A percentile compares a stretch with the other conserved stretches of the same genome.
phyloP scores from a whole-genome alignment of 148 eudicot genomes.

The Mesembryanthemum crystallinum region DNA sequence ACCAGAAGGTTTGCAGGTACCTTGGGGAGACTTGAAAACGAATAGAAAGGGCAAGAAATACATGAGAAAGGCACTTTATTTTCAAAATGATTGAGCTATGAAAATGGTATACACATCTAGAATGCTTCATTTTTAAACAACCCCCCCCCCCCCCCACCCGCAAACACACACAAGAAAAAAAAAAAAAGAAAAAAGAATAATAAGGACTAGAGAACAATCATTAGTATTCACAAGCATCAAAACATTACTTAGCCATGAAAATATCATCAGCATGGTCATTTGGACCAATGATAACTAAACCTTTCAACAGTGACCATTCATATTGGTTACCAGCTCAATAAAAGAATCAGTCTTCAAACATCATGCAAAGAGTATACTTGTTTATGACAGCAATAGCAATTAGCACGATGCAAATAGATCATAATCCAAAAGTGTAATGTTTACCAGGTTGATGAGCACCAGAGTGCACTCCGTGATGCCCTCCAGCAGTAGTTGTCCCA shows the following conservation, averaged over 20 bases:
- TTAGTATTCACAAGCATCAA: neutral
- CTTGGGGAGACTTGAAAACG: neutral
- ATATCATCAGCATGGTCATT: neutral
- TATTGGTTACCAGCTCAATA: neutral
- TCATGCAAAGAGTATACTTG: neutral
- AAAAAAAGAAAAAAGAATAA: too few species aligned
- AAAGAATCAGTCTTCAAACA: neutral
- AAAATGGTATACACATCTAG: neutral
- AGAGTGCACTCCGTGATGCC: constrained; percentile 43
- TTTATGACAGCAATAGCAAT: neutral
- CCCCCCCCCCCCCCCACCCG: neutral
- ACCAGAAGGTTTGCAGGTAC: neutral
- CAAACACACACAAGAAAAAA: neutral
- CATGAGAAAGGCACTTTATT: neutral
- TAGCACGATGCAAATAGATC: neutral
- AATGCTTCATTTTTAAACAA: neutral
- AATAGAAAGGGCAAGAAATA: neutral
- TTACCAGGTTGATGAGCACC: constrained; percentile 65
- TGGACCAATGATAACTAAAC: neutral
- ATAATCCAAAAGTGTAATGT: neutral
- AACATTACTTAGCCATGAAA: neutral
- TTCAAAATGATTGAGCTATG: neutral
- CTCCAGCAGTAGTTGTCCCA: constrained; percentile 48
- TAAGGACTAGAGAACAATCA: neutral
- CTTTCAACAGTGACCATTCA: neutral